Conservation (phyloP, 306 rosid genomes). For the Arachis stenosperma region DNA sequence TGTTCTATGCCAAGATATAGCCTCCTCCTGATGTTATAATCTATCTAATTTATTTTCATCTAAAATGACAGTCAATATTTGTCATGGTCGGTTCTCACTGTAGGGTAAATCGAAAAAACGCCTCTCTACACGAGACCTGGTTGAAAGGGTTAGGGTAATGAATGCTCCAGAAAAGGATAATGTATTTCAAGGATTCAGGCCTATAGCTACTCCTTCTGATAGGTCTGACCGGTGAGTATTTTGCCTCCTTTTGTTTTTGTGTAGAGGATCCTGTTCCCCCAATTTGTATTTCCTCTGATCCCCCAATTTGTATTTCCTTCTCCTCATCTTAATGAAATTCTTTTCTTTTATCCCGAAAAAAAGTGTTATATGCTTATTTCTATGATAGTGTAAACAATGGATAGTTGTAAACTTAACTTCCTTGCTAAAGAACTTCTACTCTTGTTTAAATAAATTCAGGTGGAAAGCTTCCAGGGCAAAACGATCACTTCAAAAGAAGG, state of each 20-base stretch:
- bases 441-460: constrained; percentile 50
- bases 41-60: not conserved
- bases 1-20: constrained; percentile 14
- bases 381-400: not conserved
- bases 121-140: constrained; percentile 65
- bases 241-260: constrained; percentile 28
- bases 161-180: constrained; percentile 57
- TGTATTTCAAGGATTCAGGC: constrained; percentile 68
- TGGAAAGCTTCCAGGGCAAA: constrained; percentile 79
- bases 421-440: not conserved
- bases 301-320: too few relatives aligned
- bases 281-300: too few relatives aligned
- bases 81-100: constrained; percentile 36
- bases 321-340: too few relatives aligned
- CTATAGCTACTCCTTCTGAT: constrained; percentile 70
- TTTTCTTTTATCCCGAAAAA: too few relatives aligned
- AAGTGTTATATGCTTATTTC: too few relatives aligned
- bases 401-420: not conserved
- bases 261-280: not conserved
- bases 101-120: constrained; percentile 74
- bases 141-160: constrained; percentile 65
- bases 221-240: constrained; percentile 76
- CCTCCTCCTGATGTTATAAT: not conserved
- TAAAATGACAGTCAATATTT: constrained; percentile 20
- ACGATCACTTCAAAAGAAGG: constrained; percentile 72